A percentile compares a stretch with the other conserved stretches of the same genome.
Evolutionary conservation across 352 stramenopile genomes (phyloP).

Genomic region (Globisporangium barbulae): DNA sequence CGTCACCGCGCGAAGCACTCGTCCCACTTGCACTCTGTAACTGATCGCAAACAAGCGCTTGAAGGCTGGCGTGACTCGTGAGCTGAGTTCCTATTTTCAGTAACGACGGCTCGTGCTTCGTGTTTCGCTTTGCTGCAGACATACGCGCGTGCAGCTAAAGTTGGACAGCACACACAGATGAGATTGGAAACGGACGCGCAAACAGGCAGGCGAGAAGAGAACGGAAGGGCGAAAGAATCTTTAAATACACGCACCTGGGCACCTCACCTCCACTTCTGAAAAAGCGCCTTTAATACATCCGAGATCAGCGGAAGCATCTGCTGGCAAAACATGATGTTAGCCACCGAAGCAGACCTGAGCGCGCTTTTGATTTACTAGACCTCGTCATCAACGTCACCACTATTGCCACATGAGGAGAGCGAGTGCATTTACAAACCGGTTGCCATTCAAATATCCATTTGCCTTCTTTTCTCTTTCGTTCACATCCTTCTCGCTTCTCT

Average conservation of each 20-base stretch:
- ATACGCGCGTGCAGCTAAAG: constrained; percentile 3
- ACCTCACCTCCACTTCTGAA: neutral
- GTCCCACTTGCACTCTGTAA: constrained; percentile 12
- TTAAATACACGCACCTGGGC: constrained; percentile 1
- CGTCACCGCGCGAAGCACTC: neutral
- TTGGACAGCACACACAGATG: constrained; percentile 2
- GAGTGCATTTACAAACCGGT: neutral
- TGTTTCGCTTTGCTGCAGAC: constrained; percentile 7
- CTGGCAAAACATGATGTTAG: neutral
- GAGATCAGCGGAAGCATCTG: neutral
- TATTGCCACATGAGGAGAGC: neutral
- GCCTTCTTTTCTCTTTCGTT: neutral
- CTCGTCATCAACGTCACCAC: neutral
- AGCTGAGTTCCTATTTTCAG: constrained; percentile 4
- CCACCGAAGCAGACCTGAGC: neutral
- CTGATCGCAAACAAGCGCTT: constrained; percentile 1
- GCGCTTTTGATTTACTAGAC: neutral
- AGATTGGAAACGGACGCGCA: constrained; percentile 11
- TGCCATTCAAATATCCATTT: constrained; percentile 6
- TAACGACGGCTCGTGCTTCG: constrained; percentile 1
- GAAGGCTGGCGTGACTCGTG: neutral
- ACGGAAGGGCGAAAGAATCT: neutral
- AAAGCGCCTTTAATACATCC: constrained; percentile 1
- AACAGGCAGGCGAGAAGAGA: neutral
- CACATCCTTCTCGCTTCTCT: neutral